A percentile compares a stretch with the other conserved stretches of the same genome.
Conservation (phyloP, 345 rosid genomes). For the Hibiscus trionum region DNA sequence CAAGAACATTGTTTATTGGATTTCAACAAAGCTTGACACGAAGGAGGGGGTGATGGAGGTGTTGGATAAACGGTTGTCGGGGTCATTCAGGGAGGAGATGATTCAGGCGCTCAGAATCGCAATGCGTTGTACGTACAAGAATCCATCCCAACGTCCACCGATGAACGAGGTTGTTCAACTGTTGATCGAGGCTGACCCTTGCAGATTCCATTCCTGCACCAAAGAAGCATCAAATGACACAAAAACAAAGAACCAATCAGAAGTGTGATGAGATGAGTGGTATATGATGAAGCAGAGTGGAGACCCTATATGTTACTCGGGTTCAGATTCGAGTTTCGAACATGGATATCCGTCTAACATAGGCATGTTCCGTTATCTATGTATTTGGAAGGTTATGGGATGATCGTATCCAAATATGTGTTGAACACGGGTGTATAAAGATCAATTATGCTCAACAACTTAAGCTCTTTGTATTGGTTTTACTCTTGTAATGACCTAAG, state of each 20-base stretch:
- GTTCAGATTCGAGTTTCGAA: background rate
- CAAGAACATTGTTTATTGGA: constrained; percentile 78
- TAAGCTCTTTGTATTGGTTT: constrained; percentile 4
- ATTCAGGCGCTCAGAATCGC: constrained; percentile 66
- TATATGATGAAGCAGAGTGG: constrained; percentile 2
- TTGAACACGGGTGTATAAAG: background rate
- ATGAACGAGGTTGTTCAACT: constrained; percentile 85
- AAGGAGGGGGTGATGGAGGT: constrained; percentile 66
- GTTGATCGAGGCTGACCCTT: constrained; percentile 61
- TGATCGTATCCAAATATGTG: background rate
- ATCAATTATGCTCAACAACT: constrained; percentile 15
- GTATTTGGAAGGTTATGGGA: background rate
- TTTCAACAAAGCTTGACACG: constrained; percentile 61
- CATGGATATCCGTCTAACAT: background rate
- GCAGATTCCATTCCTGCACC: constrained; percentile 35
- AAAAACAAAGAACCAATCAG: constrained; percentile 32
- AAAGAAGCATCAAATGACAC: constrained; percentile 37
- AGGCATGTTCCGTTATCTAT: background rate
- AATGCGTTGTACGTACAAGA: constrained; percentile 55
- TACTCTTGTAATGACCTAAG: constrained; percentile 16
- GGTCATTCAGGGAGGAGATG: constrained; percentile 63
- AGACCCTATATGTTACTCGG: background rate
- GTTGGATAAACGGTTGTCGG: constrained; percentile 56
- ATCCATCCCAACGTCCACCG: constrained; percentile 65
- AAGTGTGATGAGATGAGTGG: constrained; percentile 15